Base-by-base conservation (phyloP, 805 yeast genomes). In the Maudiozyma bulderi region DNA sequence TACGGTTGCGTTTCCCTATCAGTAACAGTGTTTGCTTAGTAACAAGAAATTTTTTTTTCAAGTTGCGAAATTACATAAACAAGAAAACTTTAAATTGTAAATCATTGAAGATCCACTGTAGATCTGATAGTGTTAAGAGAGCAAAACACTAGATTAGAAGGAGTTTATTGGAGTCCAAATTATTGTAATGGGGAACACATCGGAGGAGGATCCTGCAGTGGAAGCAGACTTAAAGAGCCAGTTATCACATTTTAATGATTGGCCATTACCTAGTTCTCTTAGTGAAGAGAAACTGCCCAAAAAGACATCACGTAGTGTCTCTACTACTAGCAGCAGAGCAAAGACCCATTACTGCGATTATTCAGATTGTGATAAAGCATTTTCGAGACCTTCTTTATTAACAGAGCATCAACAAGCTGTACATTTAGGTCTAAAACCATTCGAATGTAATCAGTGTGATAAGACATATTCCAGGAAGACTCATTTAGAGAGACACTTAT, bases 371-470 rank as follows among this genome's bases (percentile, higher is more conserved):
- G 76, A 68, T 32, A 91, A 88, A 63, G 76, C 85, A 1, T 91
- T 88, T 58, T 70, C 84, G 6, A 73, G 91, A 45, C 97, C 97
- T 0, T 82, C 95, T 1, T 71, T 88, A 9, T 70, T 93, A 46
- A 86, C 82, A 35, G 96, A 87, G 58, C 99, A 93, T 59, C 73
- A 76, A 52, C 71, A 91, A 39, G 66, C 85, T 8, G 58, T 57
- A 0, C 99, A 93, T 59, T 76, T 85, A 2, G 85, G 86, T 51
- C 80, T 82, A 40, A 71, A 93, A 47, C 95, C 95, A 0, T 91
- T 80, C 61, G 58, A 58, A 43, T 93, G 99, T 61, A 62, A 66
- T 2, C 70, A 65, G 4, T 93, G 99, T 65, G 71, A 67, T 0
- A 78, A 77, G 52, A 64, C 82, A 0, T 93, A 88, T 60, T 71